Evolutionary conservation across 768 basidiomycete genomes (phyloP), one percentile per base, ranked within the genome.

Genomic region (Termitomyces sp.): DNA sequence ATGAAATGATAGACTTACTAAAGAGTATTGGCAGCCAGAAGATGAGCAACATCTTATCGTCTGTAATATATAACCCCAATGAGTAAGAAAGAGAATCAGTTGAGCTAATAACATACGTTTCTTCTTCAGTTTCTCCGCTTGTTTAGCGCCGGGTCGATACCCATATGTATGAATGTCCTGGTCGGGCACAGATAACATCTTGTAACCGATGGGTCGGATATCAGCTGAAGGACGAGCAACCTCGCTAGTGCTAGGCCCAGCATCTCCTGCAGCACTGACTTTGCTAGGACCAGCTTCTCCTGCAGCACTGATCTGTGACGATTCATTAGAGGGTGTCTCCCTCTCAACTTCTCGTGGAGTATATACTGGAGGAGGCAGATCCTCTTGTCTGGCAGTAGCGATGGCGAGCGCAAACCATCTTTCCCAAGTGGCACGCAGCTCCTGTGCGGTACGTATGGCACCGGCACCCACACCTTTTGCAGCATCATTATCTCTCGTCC

Each of bases 21-120:
- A 93, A 72, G 9, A 94, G 78, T 68, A 94, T 91, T 17, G 92
- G 92, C 66, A 94, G 79, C 92, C 92, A 94, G 78, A 94, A 94
- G 46, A 89, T 70, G 40, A 91, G 68, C 50, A 94, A 82, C 92
- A 94, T 94, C 46, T 86, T 86, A 70, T 94, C 92, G 74, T 88
- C 91, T 92, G 67, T 12, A 25, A 42, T 42, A 60, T 34, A 56
- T 56, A 31, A n/a, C 31, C 42, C 69, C 59, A 38, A 42, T 69
- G 47, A 65, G 53, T 57, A 36, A 32, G 60, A 5, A n/a, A 58
- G 14, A 32, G 40, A 43, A 25, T 20, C 25, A n/a, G 32, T 45
- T 12, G 29, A 62, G 37, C 15, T 17, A 57, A 52, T 43, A 51
- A 79, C 86, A 69, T 68, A 91, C 91, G 85, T 77, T 92, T 91